Conservation (phyloP, 768 basidiomycete species). For the Amanita pseudoporphyria region DNA sequence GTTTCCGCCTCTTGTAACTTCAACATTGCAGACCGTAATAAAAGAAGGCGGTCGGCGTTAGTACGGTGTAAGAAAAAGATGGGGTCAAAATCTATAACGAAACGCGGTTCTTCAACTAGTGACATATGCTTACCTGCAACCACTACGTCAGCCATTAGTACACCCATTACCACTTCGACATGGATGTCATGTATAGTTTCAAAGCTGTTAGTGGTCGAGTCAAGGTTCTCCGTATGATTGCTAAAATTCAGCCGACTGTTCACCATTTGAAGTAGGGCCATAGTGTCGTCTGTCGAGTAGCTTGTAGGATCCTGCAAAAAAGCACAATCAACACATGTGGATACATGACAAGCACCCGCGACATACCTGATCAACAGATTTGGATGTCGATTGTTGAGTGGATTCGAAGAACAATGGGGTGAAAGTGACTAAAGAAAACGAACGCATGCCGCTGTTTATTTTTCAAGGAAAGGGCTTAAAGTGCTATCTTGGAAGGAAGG, state of each 20-base stretch:
- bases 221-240: no score
- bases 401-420: no score
- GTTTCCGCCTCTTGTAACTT: slow-evolving; percentile 22
- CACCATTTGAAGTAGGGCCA: no score
- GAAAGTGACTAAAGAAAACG: no score
- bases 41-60: slow-evolving; percentile 43
- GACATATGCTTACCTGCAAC: slow-evolving; percentile 25
- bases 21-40: slow-evolving; percentile 38
- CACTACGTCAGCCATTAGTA: slow-evolving; percentile 27
- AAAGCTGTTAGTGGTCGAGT: slow-evolving; percentile 33
- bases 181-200: slow-evolving; percentile 46
- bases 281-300: slow-evolving; percentile 22
- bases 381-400: no score
- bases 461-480: no score
- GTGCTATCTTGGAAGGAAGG: no score
- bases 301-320: slow-evolving; percentile 14
- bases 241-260: no score
- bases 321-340: neutral
- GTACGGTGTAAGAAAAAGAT: slow-evolving; percentile 46
- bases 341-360: neutral
- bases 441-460: no score
- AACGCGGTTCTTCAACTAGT: neutral
- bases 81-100: slow-evolving; percentile 34
- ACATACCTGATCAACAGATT: no score
- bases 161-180: slow-evolving; percentile 30